Evolutionary conservation across 2,329 filamentous ascomycete genomes (phyloP).

Genomic region (Fusarium duplospermum): DNA sequence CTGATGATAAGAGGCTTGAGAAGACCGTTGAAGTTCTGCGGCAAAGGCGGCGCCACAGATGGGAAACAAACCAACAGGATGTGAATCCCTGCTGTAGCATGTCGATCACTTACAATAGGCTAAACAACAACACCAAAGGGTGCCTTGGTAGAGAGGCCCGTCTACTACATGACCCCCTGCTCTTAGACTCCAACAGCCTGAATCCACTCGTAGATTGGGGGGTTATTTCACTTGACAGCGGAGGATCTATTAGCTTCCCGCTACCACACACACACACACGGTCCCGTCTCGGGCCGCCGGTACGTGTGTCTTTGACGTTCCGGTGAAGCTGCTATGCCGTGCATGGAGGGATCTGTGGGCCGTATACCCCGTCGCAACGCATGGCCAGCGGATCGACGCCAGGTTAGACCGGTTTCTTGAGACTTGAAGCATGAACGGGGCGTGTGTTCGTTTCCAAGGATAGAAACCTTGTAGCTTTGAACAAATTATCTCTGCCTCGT

Average conservation of each 20-base stretch:
- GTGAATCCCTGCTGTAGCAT: not conserved
- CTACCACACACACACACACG: not conserved
- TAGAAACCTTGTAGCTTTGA: not conserved
- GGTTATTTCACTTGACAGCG: not conserved
- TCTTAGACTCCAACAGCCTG: not conserved
- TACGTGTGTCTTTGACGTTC: not conserved
- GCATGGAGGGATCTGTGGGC: not conserved
- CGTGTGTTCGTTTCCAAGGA: not conserved
- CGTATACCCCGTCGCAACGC: not conserved
- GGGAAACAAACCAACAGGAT: not conserved
- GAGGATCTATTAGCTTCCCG: not conserved
- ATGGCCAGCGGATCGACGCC: constrained; percentile 1
- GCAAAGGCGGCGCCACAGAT: not conserved
- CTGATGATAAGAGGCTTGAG: not conserved
- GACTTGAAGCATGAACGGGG: not conserved
- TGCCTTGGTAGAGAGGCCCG: not conserved
- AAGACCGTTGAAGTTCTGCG: not conserved
- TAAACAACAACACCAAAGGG: not conserved
- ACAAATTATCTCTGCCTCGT: not conserved
- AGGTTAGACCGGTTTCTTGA: constrained; percentile 1
- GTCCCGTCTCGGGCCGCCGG: constrained; percentile 3
- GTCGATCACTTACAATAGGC: not conserved
- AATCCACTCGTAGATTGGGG: not conserved
- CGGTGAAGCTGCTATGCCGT: not conserved
- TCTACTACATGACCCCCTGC: not conserved